Percentiles rank a stretch among this genome's conserved stretches.
phyloP scores from a whole-genome alignment of 1,284 basidiomycete genomes.

The Phaffia rhodozyma region DNA sequence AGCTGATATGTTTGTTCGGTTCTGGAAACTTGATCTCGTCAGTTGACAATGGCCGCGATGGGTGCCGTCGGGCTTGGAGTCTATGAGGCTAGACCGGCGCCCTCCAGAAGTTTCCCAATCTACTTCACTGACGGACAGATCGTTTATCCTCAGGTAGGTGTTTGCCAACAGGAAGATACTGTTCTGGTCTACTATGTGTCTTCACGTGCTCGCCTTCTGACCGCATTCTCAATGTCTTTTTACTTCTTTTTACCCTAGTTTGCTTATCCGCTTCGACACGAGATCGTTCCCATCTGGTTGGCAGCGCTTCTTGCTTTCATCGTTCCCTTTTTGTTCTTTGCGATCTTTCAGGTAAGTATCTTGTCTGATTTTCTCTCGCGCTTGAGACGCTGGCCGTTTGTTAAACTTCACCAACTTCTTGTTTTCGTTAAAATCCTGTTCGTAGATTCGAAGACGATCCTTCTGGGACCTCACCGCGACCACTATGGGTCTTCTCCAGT shows the following conservation, averaged over 20 bases:
- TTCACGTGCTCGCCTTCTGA: no score
- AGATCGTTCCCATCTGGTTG: conserved; percentile 44
- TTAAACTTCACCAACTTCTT: no score
- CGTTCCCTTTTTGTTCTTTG: conserved; percentile 45
- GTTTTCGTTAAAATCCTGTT: no score
- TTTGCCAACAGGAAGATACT: not conserved
- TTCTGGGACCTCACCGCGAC: conserved; percentile 42
- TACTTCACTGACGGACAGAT: conserved; percentile 29
- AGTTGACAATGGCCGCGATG: conserved; percentile 32
- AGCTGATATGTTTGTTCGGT: conserved; percentile 22
- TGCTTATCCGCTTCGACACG: conserved; percentile 38
- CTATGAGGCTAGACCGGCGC: conserved; percentile 37
- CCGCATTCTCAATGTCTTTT: conserved; percentile 22
- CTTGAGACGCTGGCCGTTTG: no score
- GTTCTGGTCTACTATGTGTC: not conserved
- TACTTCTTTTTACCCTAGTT: conserved; percentile 16
- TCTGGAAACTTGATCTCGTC: conserved; percentile 20
- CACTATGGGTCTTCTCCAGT: conserved; percentile 45
- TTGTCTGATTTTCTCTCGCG: no score
- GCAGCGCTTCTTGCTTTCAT: conserved; percentile 38
- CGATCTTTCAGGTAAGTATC: conserved; percentile 21
- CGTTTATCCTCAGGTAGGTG: conserved; percentile 27
- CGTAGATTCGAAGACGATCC: conserved; percentile 39
- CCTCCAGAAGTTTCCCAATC: conserved; percentile 30
- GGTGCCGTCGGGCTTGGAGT: conserved; percentile 42